Evolutionary conservation across 1,139 yeast genomes (phyloP), one percentile per base, ranked within the genome.

Genomic region (Candida tetrigidarum): DNA sequence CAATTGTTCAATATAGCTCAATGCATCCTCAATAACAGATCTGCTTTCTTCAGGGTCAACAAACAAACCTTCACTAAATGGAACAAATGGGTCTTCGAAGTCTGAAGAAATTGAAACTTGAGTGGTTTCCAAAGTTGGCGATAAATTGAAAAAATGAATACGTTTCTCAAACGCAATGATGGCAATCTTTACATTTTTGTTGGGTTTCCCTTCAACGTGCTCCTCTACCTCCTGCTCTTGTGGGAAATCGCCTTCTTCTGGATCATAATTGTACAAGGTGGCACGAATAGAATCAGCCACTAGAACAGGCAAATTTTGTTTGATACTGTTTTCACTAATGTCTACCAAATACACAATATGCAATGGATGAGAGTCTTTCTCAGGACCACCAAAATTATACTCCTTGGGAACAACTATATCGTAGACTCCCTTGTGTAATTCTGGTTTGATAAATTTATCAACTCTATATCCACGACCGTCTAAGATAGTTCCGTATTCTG

Each of bases 311-410:
- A 90, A 69, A 42, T 80, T 86, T 45, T 80, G 81, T 41, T 81
- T 78, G 18, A 83, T 67, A 5, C 95, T 75, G 36, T 81, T 83
- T 39, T 80, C 79, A 35, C 83, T 74, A 25, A 90, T 80, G 62
- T 93, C 99, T 44, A 93, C 72, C 52, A 91, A 71, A 55, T 92
- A 90, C 15, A 92, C 76, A 56, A 87, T 88, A 57, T 85, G 87
- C 46, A 91, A 63, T 4, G 76, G 76, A 11, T 74, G 67, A 1
- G 67, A 52, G 2, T 47, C 49, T 11, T 45, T 44, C 3, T 56
- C 62, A 3, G 61, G 54, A 11, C 73, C 77, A 26, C 67, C 70
- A 33, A 77, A 71, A 67, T 88, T 83, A 62, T 89, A 92, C 42
- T 79, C 81, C 28, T 73, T 65, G 2, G 97, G 96, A 4, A 90